Percentiles rank a stretch among this genome's conserved stretches.
Evolutionary conservation across 495 filamentous ascomycete species (phyloP).

Genomic region (Talaromyces borbonicus): DNA sequence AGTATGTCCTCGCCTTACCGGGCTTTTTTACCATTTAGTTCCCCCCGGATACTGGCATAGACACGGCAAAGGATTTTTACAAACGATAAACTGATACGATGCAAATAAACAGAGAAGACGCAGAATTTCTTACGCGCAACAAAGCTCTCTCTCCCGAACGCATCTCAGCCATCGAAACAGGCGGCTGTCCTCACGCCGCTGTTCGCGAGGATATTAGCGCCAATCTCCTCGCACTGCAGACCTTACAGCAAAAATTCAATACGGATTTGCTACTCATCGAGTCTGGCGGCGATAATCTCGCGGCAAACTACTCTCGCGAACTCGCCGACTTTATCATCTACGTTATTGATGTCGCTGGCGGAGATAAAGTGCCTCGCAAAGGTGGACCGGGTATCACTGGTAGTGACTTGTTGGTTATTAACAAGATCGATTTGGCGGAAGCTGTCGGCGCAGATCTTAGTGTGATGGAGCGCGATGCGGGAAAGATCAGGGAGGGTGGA

Average conservation of each 20-base stretch:
- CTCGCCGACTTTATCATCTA: constrained; percentile 96
- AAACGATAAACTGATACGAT: neutral
- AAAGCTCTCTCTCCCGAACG: constrained; percentile 68
- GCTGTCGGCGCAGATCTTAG: constrained; percentile 80
- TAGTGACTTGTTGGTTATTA: constrained; percentile 82
- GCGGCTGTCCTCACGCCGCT: constrained; percentile 93
- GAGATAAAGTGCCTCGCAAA: constrained; percentile 93
- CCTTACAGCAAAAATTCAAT: constrained; percentile 65
- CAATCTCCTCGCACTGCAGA: constrained; percentile 86
- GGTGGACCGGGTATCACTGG: constrained; percentile 96
- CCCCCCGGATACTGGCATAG: too few species aligned
- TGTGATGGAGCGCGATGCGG: constrained; percentile 92
- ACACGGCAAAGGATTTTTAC: too few species aligned
- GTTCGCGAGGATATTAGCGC: constrained; percentile 94
- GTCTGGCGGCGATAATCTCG: constrained; percentile 89
- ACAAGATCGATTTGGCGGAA: constrained; percentile 93
- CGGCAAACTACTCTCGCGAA: constrained; percentile 90
- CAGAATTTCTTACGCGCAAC: constrained; percentile 88
- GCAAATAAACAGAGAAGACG: constrained; percentile 61
- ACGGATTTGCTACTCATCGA: constrained; percentile 83
- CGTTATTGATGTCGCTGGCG: constrained; percentile 95
- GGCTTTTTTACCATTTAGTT: too few species aligned
- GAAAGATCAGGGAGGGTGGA: constrained; percentile 91
- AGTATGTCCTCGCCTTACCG: constrained; percentile 23
- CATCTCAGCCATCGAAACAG: constrained; percentile 94